Percentiles rank a stretch among this genome's conserved stretches.
These are phyloP conservation scores for Serpula lacrymans DNA, from an alignment of 768 basidiomycete species.

Conservation along the genomic window DNA sequence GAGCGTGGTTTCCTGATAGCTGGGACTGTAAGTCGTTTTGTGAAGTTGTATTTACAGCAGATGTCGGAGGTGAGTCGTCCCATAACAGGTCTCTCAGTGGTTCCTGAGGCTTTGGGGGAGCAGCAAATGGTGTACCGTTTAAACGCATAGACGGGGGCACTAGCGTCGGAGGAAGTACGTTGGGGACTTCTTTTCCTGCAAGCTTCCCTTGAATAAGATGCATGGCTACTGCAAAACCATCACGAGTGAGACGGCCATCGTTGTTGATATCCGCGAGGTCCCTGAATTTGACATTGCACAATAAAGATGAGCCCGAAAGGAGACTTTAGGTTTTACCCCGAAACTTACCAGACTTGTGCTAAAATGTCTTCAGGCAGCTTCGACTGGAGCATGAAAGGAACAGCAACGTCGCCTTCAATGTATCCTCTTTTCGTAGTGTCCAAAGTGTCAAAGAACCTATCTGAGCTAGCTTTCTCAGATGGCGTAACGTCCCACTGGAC, in stretches of 20 bases:
- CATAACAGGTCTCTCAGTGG: conserved; percentile 45
- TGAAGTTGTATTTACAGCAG: conserved; percentile 37
- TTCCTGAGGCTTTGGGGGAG: conserved; percentile 33
- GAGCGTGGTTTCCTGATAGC: conserved; percentile 33
- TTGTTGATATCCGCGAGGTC: conserved; percentile 89
- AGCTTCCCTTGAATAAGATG: conserved; percentile 88
- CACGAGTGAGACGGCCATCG: conserved; percentile 81
- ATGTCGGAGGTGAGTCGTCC: conserved; percentile 49
- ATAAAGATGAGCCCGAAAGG: conserved; percentile 1
- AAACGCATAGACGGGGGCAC: conserved; percentile 80
- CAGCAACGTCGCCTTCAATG: conserved; percentile 92
- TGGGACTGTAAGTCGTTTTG: conserved; percentile 32
- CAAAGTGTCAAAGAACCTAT: conserved; percentile 78
- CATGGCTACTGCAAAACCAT: conserved; percentile 95
- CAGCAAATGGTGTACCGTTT: conserved; percentile 35
- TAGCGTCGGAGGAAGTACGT: conserved; percentile 64
- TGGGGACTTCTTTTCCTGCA: conserved; percentile 72
- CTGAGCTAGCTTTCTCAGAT: conserved; percentile 72
- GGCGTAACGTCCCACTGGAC: conserved; percentile 80
- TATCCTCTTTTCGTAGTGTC: conserved; percentile 73
- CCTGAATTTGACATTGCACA: conserved; percentile 50
- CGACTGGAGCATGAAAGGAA: conserved; percentile 93
- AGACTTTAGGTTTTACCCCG: too few species aligned
- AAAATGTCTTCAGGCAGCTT: conserved; percentile 76
- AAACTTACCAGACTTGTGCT: conserved; percentile 85